A percentile compares a stretch with the other conserved stretches of the same genome.
Evolutionary conservation across 371 early-diverging fungal species (phyloP).

Genomic region (Syncephalastrum racemosum): DNA sequence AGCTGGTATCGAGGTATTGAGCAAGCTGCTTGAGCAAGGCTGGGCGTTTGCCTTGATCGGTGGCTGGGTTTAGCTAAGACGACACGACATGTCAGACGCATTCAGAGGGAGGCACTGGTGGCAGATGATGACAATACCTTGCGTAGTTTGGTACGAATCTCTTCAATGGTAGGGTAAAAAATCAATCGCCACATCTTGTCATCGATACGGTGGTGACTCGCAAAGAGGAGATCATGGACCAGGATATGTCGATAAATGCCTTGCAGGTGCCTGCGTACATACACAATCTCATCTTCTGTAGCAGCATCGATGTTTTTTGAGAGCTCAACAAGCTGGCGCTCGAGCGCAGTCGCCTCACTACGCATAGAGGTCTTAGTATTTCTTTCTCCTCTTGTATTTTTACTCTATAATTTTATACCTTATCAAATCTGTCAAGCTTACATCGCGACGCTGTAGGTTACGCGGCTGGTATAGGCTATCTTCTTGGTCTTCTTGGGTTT

Average conservation of each 20-base stretch:
- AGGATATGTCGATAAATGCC: slow-evolving; percentile 36
- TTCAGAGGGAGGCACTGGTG: too few species aligned
- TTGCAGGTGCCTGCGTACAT: slow-evolving; percentile 45
- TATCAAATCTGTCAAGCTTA: slow-evolving; percentile 25
- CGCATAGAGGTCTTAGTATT: neutral
- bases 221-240: slow-evolving; percentile 28
- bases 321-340: slow-evolving; percentile 43
- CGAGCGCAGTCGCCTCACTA: slow-evolving; percentile 51
- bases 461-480: neutral
- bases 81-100: neutral
- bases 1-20: slow-evolving; percentile 33
- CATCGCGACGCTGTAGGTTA: slow-evolving; percentile 10
- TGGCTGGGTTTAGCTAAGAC: slow-evolving; percentile 2
- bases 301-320: slow-evolving; percentile 35
- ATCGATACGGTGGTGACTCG: slow-evolving; percentile 38
- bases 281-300: slow-evolving; percentile 48
- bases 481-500: slow-evolving; percentile 16
- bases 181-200: slow-evolving; percentile 51
- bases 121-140: slow-evolving; percentile 16
- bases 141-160: slow-evolving; percentile 36
- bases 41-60: slow-evolving; percentile 11
- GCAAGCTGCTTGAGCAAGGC: slow-evolving; percentile 22
- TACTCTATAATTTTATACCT: slow-evolving; percentile 14
- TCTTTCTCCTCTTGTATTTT: neutral
- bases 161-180: slow-evolving; percentile 46